Evolutionary conservation across 2,329 filamentous ascomycete genomes (phyloP), one percentile per base, ranked within the genome.

Genomic region (Nigrograna mackinnonii): DNA sequence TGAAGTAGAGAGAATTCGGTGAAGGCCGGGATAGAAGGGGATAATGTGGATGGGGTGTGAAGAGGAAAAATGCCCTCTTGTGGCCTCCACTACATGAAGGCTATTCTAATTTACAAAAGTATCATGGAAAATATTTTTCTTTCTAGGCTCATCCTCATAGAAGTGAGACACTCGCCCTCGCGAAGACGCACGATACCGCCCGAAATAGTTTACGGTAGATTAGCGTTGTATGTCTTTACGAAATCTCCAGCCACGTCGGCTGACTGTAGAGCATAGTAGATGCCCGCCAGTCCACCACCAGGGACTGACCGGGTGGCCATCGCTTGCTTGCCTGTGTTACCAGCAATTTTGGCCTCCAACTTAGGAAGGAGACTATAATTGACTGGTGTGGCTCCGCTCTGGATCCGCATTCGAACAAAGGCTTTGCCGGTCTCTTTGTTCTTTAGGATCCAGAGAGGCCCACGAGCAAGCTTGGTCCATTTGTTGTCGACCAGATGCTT

Each of bases 361-460:
- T 52, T 49, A 6, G 61, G 53, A 14, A 65, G 39, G 22, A 68
- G 53, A 22, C 54, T 50, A 43, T 62, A 62, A 45, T 70, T 68
- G 34, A 68, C 47, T 4, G 58, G 54, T 2, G 57, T 61, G 2
- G 49, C 47, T 12, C 67, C 67, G 33, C 55, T 62, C 11, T 57
- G 47, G 12, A 64, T 53, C 37, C 66, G 64, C 24, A 68, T 57
- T 9, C 66, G 58, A 11, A 68, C 47, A 21, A 66, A 50, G 36
- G 57, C 58, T 30, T 60, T 64, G 30, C 57, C 59, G 17, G 52
- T 60, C 32, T 56, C 48, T 41, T 68, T 69, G 46, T 66, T 58
- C 47, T 64, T 65, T 32, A 70, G 55, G 20, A 70, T 62, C 52
- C 60, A 66, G 3, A 70, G 45, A 3, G 60, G 59, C 11, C 64